These are phyloP conservation scores for Rhodotorula babjevae DNA, from an alignment of 768 basidiomycete species.

Conservation along the genomic window DNA sequence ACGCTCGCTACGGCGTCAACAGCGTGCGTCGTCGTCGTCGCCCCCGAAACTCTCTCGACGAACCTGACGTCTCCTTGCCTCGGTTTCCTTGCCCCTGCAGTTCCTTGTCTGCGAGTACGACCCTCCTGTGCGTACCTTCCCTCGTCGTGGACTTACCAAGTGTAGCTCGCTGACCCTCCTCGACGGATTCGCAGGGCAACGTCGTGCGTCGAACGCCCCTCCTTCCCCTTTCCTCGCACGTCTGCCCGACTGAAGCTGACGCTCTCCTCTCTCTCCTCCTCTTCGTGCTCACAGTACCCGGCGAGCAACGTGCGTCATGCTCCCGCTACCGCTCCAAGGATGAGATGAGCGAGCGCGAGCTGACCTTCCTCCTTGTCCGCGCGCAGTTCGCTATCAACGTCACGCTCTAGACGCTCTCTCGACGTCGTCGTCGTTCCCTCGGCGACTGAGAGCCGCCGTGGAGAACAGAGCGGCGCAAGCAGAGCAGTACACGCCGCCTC, in stretches of 20 bases:
- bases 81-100: not conserved
- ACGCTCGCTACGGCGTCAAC: slow-evolving; percentile 22
- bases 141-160: too few relatives aligned
- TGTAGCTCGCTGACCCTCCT: too few relatives aligned
- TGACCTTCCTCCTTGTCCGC: not conserved
- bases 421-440: too few relatives aligned
- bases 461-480: too few relatives aligned
- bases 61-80: too few relatives aligned
- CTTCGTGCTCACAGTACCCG: not conserved
- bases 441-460: too few relatives aligned
- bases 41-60: not conserved
- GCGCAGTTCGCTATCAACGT: not conserved
- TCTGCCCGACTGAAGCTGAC: too few relatives aligned
- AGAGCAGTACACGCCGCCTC: too few relatives aligned
- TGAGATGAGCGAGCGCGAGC: too few relatives aligned
- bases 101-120: slow-evolving; percentile 32
- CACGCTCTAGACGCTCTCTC: not conserved
- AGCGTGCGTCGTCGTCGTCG: not conserved
- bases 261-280: too few relatives aligned
- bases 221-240: too few relatives aligned
- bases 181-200: not conserved
- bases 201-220: not conserved
- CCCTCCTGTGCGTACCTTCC: not conserved
- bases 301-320: not conserved
- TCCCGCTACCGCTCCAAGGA: too few relatives aligned